Conservation (phyloP, 495 filamentous ascomycete species). For the Neurospora pannonica region DNA sequence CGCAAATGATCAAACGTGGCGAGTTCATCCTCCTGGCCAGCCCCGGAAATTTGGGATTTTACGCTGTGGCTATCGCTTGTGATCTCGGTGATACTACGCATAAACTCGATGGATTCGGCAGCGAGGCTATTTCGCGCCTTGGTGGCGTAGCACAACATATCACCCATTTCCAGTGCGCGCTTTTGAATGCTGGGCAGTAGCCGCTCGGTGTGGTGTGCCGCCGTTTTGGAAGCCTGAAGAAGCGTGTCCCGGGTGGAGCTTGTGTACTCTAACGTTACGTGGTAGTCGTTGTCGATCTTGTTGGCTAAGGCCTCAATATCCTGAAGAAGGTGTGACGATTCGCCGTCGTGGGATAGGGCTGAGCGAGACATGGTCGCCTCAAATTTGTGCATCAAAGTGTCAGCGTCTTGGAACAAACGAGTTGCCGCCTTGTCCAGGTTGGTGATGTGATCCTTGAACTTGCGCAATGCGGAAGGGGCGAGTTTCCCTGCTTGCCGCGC, state of each 20-base stretch:
- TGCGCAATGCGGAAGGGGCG: constrained; percentile 33
- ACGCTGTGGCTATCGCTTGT: constrained; percentile 62
- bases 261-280: constrained; percentile 61
- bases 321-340: constrained; percentile 50
- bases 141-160: constrained; percentile 56
- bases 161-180: constrained; percentile 64
- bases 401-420: constrained; percentile 33
- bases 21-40: constrained; percentile 60
- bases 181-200: constrained; percentile 73
- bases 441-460: constrained; percentile 34
- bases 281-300: constrained; percentile 81
- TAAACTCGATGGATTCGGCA: constrained; percentile 52
- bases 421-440: constrained; percentile 39
- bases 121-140: constrained; percentile 50
- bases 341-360: constrained; percentile 27
- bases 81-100: constrained; percentile 71
- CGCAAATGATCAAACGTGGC: constrained; percentile 68
- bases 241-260: constrained; percentile 63
- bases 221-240: constrained; percentile 74
- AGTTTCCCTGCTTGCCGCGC: constrained; percentile 54
- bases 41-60: constrained; percentile 55
- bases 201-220: constrained; percentile 75
- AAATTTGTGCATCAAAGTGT: constrained; percentile 38
- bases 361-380: constrained; percentile 40
- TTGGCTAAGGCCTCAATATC: constrained; percentile 78